Percentiles rank a stretch among this genome's conserved stretches.
Conservation (phyloP, 441 rosid species). For the Adansonia gregorii region DNA sequence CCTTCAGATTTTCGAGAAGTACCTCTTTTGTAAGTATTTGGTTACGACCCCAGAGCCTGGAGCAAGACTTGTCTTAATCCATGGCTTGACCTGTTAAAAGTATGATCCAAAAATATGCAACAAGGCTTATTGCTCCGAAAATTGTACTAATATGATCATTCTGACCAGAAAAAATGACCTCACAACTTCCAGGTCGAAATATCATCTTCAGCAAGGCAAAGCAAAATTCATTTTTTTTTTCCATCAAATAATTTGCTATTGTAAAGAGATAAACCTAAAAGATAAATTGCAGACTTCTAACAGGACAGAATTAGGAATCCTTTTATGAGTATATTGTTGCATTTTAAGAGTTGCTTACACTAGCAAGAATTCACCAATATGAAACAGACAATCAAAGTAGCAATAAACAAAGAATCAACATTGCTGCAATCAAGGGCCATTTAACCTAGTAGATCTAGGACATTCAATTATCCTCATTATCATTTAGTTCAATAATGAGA, state of each 20-base stretch:
- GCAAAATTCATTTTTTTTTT: background rate
- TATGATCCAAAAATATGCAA: conserved; percentile 10
- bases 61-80: conserved; percentile 96
- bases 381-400: conserved; percentile 10
- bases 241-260: background rate
- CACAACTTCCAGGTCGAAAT: conserved; percentile 3
- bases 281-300: background rate
- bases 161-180: background rate
- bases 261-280: background rate
- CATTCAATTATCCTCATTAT: background rate
- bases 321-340: background rate
- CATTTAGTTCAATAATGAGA: conserved; percentile 1
- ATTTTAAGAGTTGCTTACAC: background rate
- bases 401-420: conserved; percentile 1
- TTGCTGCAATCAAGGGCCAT: background rate
- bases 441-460: background rate
- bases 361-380: background rate
- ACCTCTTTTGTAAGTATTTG: conserved; percentile 83
- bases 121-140: conserved; percentile 9
- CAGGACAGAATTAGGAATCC: background rate
- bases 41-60: conserved; percentile 97
- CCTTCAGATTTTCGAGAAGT: conserved; percentile 20
- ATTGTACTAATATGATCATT: background rate
- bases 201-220: background rate
- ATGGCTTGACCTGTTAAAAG: conserved; percentile 75